These are phyloP conservation scores for Lentithecium fluviatile DNA, from an alignment of 495 filamentous ascomycete species.

Conservation along the genomic window DNA sequence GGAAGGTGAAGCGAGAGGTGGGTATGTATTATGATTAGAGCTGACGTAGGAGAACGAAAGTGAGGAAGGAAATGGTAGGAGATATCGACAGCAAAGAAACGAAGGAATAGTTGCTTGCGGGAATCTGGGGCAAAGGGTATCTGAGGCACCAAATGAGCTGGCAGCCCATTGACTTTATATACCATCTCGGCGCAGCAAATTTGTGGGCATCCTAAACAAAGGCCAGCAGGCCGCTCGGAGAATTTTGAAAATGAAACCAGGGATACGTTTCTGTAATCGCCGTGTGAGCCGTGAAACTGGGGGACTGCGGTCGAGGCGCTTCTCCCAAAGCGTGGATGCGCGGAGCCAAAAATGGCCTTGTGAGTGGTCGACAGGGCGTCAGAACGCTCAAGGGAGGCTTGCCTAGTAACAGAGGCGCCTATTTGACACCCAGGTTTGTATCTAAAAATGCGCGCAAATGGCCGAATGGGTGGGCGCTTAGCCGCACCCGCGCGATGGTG, in stretches of 20 bases:
- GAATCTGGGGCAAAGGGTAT: conserved; percentile 22
- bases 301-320: conserved; percentile 27
- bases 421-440: conserved; percentile 35
- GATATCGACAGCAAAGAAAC: conserved; percentile 31
- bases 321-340: conserved; percentile 21
- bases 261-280: conserved; percentile 36
- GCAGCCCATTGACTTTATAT: conserved; percentile 30
- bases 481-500: conserved; percentile 9
- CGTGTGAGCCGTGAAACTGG: conserved; percentile 20
- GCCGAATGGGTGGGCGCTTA: conserved; percentile 26
- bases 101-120: conserved; percentile 14
- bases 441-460: conserved; percentile 23
- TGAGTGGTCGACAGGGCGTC: conserved; percentile 26
- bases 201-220: conserved; percentile 2
- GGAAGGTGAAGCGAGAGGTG: conserved; percentile 5
- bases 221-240: conserved; percentile 25
- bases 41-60: conserved; percentile 16
- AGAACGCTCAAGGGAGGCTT: conserved; percentile 7
- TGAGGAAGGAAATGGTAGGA: conserved; percentile 18
- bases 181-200: neutral
- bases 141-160: conserved; percentile 18
- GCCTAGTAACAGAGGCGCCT: conserved; percentile 31
- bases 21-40: conserved; percentile 25
- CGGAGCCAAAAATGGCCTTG: conserved; percentile 11
- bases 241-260: conserved; percentile 32